These are phyloP conservation scores for Dillenia suffruticosa DNA, from an alignment of 164 flowering plant species.

Conservation along the genomic window DNA sequence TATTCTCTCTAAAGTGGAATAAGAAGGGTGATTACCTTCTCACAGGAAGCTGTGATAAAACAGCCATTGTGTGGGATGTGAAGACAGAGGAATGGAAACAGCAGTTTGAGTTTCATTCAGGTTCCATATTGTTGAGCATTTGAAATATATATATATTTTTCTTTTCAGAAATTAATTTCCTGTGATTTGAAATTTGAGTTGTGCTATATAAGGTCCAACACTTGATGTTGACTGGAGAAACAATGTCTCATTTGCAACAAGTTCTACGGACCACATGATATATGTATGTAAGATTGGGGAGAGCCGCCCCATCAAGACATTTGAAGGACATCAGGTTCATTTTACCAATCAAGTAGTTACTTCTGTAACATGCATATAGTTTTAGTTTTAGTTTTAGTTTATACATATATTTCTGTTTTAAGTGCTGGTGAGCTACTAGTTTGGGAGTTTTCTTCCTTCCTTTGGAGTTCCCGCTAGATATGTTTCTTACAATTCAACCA, in stretches of 20 bases:
- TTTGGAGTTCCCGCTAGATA: background rate
- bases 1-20: constrained; percentile 97
- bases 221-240: constrained; percentile 99
- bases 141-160: background rate
- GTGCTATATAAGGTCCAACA: constrained; percentile 60
- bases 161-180: background rate
- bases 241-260: constrained; percentile 85
- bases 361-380: background rate
- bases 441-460: too few relatives aligned
- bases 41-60: constrained; percentile 95
- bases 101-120: constrained; percentile 89
- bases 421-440: too few relatives aligned
- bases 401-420: too few relatives aligned
- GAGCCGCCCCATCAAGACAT: constrained; percentile 61
- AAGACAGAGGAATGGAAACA: constrained; percentile 90
- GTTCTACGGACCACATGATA: constrained; percentile 93
- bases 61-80: constrained; percentile 97
- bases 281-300: constrained; percentile 97
- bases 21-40: constrained; percentile 96
- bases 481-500: background rate
- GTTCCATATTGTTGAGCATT: constrained; percentile 23
- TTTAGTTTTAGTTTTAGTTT: too few relatives aligned
- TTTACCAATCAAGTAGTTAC: constrained; percentile 3
- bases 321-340: constrained; percentile 87
- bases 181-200: background rate